Percentiles rank a stretch among this genome's conserved stretches.
Evolutionary conservation across 768 basidiomycete species (phyloP).

Genomic region (Panaeolus cyanescens): DNA sequence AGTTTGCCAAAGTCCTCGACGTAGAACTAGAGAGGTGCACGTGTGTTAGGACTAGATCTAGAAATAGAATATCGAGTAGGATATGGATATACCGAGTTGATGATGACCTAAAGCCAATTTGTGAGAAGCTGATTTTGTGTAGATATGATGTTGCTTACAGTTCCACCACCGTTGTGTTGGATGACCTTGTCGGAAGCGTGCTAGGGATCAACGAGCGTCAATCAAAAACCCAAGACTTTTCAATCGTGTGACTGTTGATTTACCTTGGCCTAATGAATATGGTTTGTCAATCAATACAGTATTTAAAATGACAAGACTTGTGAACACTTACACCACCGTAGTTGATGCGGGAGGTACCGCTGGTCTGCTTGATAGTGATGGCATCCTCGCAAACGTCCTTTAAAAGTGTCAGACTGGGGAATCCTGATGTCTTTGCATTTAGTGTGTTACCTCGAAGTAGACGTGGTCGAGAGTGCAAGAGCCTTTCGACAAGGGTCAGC

Average conservation of each 20-base stretch:
- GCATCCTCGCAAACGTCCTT: conserved; percentile 40
- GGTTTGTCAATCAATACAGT: not conserved
- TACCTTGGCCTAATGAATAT: not conserved
- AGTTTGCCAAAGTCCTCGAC: conserved; percentile 41
- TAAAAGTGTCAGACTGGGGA: not conserved
- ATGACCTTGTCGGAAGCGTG: conserved; percentile 20
- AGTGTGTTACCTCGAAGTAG: conserved; percentile 32
- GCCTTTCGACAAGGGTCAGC: conserved; percentile 11
- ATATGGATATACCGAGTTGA: conserved; percentile 32
- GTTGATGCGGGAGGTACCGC: conserved; percentile 36
- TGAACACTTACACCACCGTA: conserved; percentile 30
- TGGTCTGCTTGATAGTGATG: conserved; percentile 41
- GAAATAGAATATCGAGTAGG: not conserved
- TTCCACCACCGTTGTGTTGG: conserved; percentile 40
- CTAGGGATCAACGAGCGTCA: not conserved
- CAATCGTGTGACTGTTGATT: not conserved
- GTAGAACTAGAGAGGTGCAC: conserved; percentile 30
- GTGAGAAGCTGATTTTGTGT: not conserved
- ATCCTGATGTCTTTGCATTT: no score
- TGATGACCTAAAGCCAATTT: conserved; percentile 25
- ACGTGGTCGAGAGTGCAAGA: conserved; percentile 33
- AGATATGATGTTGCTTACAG: conserved; percentile 8
- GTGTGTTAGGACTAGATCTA: not conserved
- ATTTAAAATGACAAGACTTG: not conserved
- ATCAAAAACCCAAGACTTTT: not conserved